Percentiles rank a stretch among this genome's conserved stretches.
Conservation (phyloP, 352 stramenopile species). For the Phytophthora niederhauseri region DNA sequence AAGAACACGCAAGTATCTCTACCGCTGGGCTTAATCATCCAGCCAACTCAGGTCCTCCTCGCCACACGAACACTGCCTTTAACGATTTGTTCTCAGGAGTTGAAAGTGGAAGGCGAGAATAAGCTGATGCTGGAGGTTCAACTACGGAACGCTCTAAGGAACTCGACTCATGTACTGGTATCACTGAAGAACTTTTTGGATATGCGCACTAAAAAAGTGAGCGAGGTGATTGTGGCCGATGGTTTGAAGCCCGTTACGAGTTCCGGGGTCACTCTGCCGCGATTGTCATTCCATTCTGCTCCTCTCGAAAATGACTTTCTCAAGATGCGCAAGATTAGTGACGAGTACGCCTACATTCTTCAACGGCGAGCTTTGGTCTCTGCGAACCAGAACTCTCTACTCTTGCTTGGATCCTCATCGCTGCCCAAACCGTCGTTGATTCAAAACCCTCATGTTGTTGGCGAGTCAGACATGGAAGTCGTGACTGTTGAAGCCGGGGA, state of each 20-base stretch:
- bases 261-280: conserved; percentile 19
- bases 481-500: conserved; percentile 43
- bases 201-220: conserved; percentile 23
- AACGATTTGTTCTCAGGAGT: conserved; percentile 36
- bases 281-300: conserved; percentile 23
- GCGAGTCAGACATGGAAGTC: conserved; percentile 57
- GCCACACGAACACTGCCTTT: conserved; percentile 26
- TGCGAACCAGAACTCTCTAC: conserved; percentile 22
- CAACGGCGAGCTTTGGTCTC: conserved; percentile 46
- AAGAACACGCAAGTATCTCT: conserved; percentile 22
- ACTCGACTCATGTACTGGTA: conserved; percentile 39
- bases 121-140: conserved; percentile 30
- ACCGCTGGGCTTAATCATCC: conserved; percentile 24
- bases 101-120: conserved; percentile 17
- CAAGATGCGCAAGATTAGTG: conserved; percentile 66
- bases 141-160: conserved; percentile 28
- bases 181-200: conserved; percentile 46
- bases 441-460: conserved; percentile 54
- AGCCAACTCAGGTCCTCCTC: conserved; percentile 26
- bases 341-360: conserved; percentile 79
- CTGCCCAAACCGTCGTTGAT: conserved; percentile 57
- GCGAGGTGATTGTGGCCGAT: conserved; percentile 29
- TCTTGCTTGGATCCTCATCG: conserved; percentile 39
- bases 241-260: conserved; percentile 13
- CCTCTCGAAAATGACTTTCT: conserved; percentile 50